Evolutionary conservation across 2,329 filamentous ascomycete genomes (phyloP), one percentile per base, ranked within the genome.

Genomic region (Fusarium pseudonygamai): DNA sequence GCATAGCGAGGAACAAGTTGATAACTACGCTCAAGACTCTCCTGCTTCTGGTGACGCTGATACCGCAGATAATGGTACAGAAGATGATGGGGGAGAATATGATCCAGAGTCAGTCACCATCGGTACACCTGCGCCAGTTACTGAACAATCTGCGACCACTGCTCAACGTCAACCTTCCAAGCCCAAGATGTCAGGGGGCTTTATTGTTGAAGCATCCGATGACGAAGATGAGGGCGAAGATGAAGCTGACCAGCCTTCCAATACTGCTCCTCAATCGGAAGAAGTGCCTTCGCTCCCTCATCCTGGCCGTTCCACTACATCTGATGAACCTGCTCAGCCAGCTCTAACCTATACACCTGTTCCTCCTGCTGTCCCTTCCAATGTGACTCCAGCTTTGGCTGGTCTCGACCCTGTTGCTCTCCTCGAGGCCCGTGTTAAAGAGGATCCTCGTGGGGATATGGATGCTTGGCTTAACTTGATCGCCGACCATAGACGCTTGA

Each of bases 401-500:
- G 83, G 84, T 68, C 83, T 87, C 83, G 93, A 97, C 83, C 89
- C 89, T 73, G 87, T 96, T 77, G 91, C 92, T 65, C 89, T 95
- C 67, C 87, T 98, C 79, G 96, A 99, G 85, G 93, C 96, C 81
- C 92, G 96, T 79, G 93, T 98, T 81, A 92, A 93, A 80, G 93
- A 98, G 79, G 96, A 99, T 80, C 93, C 96, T 22, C 93, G 94
- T 78, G 96, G 96, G 79, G 95, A 98, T 77, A 90, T 96, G 82
- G 93, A 96, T 80, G 94, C 96, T 37, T 99, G 96, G 96, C 85
- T 97, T 78, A 89, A 90, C 74, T 87, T 99, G 80, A 96, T 99
- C 80, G 89, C 90, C 75, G 94, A 98, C 80, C 90, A 97, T 82
- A 92, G 92, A 76, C 91, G 90, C 78, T 93, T 93, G 78, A 93